Conservation (phyloP, 768 basidiomycete species). For the Lactarius deliciosus region DNA sequence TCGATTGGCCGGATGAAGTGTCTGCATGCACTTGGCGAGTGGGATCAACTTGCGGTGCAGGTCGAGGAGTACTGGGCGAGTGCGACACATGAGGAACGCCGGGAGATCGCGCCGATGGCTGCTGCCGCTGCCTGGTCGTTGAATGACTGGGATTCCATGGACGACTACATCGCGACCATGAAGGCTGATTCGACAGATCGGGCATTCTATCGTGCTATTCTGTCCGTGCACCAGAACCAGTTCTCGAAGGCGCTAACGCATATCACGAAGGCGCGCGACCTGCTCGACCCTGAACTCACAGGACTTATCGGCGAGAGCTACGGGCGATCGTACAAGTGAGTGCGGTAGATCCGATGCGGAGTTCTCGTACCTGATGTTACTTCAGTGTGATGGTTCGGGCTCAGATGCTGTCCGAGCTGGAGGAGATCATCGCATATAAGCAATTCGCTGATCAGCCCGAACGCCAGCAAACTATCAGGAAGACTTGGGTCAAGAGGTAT, state of each 20-base stretch:
- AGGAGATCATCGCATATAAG: constrained; percentile 96
- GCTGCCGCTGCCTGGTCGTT: constrained; percentile 97
- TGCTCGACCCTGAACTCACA: constrained; percentile 86
- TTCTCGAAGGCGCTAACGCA: constrained; percentile 87
- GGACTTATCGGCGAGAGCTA: constrained; percentile 95
- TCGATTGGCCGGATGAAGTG: constrained; percentile 94
- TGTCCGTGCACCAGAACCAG: constrained; percentile 95
- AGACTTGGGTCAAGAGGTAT: constrained; percentile 97
- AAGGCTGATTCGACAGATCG: constrained; percentile 90
- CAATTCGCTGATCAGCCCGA: constrained; percentile 92
- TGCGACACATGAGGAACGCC: constrained; percentile 77
- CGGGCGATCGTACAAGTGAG: constrained; percentile 94
- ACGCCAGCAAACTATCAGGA: constrained; percentile 84
- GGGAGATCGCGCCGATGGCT: constrained; percentile 94
- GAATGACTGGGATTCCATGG: constrained; percentile 98
- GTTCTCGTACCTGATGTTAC: constrained; percentile 21
- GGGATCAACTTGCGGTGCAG: constrained; percentile 85
- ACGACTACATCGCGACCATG: constrained; percentile 93
- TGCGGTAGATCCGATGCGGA: constrained; percentile 8
- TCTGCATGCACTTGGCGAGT: constrained; percentile 95
- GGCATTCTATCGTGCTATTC: constrained; percentile 93
- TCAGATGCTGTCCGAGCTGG: constrained; percentile 96
- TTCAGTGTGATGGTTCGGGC: constrained; percentile 91
- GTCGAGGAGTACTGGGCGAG: constrained; percentile 88
- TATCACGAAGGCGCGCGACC: constrained; percentile 89